Base-by-base conservation (phyloP, 148 eudicot species). In the Pouteria glomerata region DNA sequence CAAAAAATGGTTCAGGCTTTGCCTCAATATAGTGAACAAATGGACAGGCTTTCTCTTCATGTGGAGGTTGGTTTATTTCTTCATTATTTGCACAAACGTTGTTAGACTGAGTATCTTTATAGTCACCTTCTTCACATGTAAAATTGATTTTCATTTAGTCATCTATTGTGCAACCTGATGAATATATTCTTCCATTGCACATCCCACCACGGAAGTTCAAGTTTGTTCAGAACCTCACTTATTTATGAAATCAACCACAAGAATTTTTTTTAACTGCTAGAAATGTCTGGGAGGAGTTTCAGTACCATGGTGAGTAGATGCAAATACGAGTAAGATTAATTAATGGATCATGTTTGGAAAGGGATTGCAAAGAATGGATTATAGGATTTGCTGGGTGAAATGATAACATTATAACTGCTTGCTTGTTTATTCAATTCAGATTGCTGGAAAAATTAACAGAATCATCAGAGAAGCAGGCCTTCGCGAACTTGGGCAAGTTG, bases 1-100 rank as follows among this genome's bases (percentile, higher is more conserved):
- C 99, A 95, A 75, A 95, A 92, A 74, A 89, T 95, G 96, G 97
- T 95, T 75, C 97, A 92, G 82, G 97, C 99, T 76, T 82, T 95
- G 80, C 99, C 99, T 31, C 90, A 92, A 59, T 95, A 95, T 71
- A 90, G 89, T 59, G 97, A 95, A 82, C 89, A 85, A 77, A 87
- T 88, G 90, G 92, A 88, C n/a, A 92, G 79, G 78, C 92, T 95
- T 73, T 88, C 99, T 74, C 63, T 84, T 70, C 99, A 95, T 73
- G 99, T 95, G 57, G 96, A 88, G 97, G 99, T 92, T 53, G 68
- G 80, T 63, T 68, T 57, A 37, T 72, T 69, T 57, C 51, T 75
- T 78, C 47, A 19, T 69, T 16, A 42, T 6, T 59, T 68, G 18
- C 44, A 12, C 26, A 53, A 29, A 42, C 24, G 24, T 12, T 73